phyloP scores from a whole-genome alignment of 176 grass and related monocot genomes.

The Musa schizocarpa region DNA sequence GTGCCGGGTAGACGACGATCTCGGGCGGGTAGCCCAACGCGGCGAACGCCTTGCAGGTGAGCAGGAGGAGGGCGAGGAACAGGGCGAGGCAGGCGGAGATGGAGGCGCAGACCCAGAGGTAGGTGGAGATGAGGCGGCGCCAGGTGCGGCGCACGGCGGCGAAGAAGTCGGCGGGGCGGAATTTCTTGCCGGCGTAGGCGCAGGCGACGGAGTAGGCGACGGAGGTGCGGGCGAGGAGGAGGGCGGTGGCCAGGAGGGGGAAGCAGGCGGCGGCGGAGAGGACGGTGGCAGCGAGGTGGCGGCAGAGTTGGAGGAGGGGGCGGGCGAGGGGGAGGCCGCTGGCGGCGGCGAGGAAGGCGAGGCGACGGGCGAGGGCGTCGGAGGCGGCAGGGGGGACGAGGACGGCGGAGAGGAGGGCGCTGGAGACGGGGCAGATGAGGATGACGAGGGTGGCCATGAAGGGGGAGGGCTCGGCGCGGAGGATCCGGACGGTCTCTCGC shows the following conservation, averaged over 20 bases:
- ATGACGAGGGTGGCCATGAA: conserved; percentile 61
- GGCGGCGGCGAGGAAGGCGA: conserved; percentile 37
- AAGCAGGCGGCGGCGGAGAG: conserved; percentile 50
- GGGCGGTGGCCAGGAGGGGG: conserved; percentile 27
- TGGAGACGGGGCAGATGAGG: conserved; percentile 79
- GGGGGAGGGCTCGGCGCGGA: conserved; percentile 64
- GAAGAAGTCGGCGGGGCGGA: conserved; percentile 36
- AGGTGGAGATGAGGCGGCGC: conserved; percentile 58
- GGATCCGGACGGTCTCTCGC: conserved; percentile 74
- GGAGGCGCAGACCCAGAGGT: conserved; percentile 43
- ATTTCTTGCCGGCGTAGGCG: conserved; percentile 60
- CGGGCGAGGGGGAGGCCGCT: conserved; percentile 65
- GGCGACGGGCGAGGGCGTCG: background rate
- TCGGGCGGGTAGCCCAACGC: conserved; percentile 60
- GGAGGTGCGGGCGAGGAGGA: conserved; percentile 41
- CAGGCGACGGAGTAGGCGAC: conserved; percentile 59
- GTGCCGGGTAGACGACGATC: conserved; percentile 66
- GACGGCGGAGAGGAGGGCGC: conserved; percentile 53
- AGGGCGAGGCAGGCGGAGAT: conserved; percentile 34
- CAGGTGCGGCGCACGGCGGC: conserved; percentile 42
- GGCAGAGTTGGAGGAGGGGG: conserved; percentile 61
- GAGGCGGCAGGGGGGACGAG: conserved; percentile 36
- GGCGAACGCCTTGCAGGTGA: conserved; percentile 52
- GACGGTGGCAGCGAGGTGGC: conserved; percentile 61
- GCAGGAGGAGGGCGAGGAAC: conserved; percentile 44